Conservation (phyloP, 2,329 filamentous ascomycete species). For the Diaporthe australafricana region DNA sequence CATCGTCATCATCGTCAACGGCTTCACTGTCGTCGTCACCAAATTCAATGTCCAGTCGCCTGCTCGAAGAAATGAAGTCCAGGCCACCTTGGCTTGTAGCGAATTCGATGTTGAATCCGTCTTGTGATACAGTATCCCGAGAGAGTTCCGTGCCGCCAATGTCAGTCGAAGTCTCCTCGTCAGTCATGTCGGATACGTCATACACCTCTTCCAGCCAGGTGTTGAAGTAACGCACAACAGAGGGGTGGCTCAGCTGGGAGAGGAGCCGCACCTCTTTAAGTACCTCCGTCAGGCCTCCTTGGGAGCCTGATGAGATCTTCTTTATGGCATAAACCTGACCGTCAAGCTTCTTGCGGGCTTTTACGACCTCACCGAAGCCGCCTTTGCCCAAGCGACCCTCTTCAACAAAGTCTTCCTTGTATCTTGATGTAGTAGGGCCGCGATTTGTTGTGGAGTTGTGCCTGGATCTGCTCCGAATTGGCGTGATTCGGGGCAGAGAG, state of each 20-base stretch:
- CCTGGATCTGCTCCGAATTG: slow-evolving; percentile 58
- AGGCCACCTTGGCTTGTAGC: slow-evolving; percentile 81
- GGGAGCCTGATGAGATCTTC: slow-evolving; percentile 88
- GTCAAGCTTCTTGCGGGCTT: slow-evolving; percentile 93
- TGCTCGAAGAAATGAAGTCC: slow-evolving; percentile 93
- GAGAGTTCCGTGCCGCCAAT: slow-evolving; percentile 50
- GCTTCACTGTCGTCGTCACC: slow-evolving; percentile 73
- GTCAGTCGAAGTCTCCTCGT: slow-evolving; percentile 68
- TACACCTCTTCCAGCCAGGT: slow-evolving; percentile 88
- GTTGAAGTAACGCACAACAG: slow-evolving; percentile 89
- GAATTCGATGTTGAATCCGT: slow-evolving; percentile 64
- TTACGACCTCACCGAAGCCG: slow-evolving; percentile 95
- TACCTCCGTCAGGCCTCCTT: slow-evolving; percentile 83
- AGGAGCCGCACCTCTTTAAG: slow-evolving; percentile 88
- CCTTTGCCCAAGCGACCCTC: slow-evolving; percentile 90
- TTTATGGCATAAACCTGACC: slow-evolving; percentile 96
- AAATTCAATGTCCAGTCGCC: slow-evolving; percentile 82
- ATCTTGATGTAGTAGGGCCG: slow-evolving; percentile 74
- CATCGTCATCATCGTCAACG: slow-evolving; percentile 70
- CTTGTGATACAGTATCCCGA: slow-evolving; percentile 54
- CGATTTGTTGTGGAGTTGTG: slow-evolving; percentile 70
- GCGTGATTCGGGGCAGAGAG: slow-evolving; percentile 57
- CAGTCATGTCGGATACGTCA: slow-evolving; percentile 61
- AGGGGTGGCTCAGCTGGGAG: slow-evolving; percentile 91
- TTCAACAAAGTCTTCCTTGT: slow-evolving; percentile 90